phyloP scores from a whole-genome alignment of 192 early-diverging fungal genomes.

The Rhizophagus sp. region DNA sequence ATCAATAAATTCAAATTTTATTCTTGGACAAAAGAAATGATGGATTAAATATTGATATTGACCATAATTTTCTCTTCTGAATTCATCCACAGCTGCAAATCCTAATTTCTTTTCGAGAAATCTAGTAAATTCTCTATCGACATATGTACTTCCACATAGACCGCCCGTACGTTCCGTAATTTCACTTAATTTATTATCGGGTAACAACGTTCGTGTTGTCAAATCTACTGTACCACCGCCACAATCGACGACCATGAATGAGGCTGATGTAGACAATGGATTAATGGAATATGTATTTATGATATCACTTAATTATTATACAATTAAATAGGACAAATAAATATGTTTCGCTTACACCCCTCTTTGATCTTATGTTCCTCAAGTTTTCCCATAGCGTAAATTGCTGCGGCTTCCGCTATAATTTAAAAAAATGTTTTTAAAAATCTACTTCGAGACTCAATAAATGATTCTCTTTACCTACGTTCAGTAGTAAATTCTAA shows the following conservation, averaged over 20 bases:
- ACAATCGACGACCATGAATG: constrained; percentile 51
- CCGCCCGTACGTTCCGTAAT: constrained; percentile 24
- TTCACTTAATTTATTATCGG: not conserved
- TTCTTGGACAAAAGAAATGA: not conserved
- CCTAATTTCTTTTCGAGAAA: constrained; percentile 4
- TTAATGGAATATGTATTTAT: not conserved
- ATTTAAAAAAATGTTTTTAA: not conserved
- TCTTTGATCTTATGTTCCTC: constrained; percentile 43
- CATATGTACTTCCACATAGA: constrained; percentile 2
- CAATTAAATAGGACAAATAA: no score
- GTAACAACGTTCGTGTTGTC: constrained; percentile 15
- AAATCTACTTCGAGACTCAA: not conserved
- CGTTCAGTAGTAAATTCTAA: constrained; percentile 24
- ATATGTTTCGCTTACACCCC: not conserved
- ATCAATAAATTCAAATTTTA: not conserved
- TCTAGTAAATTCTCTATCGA: not conserved
- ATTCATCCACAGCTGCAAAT: not conserved
- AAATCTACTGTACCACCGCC: constrained; percentile 52
- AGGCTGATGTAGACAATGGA: not conserved
- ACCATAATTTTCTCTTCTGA: not conserved
- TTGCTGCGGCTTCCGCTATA: constrained; percentile 53
- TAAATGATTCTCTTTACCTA: not conserved
- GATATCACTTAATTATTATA: no score
- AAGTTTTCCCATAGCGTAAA: constrained; percentile 56
- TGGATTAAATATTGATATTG: constrained; percentile 3